phyloP scores from a whole-genome alignment of 768 basidiomycete species.

The Termitomyces sp. region DNA sequence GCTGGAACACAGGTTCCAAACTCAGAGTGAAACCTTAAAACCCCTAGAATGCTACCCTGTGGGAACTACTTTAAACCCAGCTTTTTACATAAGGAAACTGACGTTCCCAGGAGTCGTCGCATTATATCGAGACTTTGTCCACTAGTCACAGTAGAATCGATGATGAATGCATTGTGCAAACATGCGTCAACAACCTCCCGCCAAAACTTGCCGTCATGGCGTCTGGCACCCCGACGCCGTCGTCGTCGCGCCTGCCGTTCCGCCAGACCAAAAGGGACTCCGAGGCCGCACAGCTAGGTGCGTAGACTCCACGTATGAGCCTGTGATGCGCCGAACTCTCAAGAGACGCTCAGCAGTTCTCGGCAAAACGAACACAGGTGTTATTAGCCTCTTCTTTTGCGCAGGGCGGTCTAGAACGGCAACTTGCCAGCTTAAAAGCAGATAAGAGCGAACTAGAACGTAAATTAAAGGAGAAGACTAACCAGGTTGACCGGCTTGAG shows the following conservation, averaged over 20 bases:
- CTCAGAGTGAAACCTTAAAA: no score
- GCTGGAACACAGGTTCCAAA: no score
- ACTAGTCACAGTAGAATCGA: no score
- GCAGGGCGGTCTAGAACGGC: conserved; percentile 62
- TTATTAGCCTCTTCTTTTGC: conserved; percentile 61
- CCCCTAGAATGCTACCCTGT: no score
- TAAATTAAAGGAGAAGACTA: conserved; percentile 61
- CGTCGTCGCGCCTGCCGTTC: not conserved
- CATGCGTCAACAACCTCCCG: not conserved
- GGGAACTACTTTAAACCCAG: no score
- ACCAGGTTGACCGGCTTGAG: conserved; percentile 59
- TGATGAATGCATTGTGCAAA: conserved; percentile 1
- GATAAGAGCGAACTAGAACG: conserved; percentile 61
- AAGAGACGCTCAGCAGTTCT: conserved; percentile 59
- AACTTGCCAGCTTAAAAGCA: conserved; percentile 55
- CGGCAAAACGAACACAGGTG: conserved; percentile 57
- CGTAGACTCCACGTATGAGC: not conserved
- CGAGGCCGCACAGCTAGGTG: conserved; percentile 3
- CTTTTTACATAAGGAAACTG: no score
- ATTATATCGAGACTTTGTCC: no score
- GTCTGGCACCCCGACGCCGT: conserved; percentile 1
- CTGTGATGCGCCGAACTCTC: not conserved
- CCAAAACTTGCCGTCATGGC: not conserved
- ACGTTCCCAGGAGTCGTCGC: no score
- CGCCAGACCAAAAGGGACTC: conserved; percentile 3